Conservation (phyloP, 805 yeast species). For the Saccharomyces jurei region DNA sequence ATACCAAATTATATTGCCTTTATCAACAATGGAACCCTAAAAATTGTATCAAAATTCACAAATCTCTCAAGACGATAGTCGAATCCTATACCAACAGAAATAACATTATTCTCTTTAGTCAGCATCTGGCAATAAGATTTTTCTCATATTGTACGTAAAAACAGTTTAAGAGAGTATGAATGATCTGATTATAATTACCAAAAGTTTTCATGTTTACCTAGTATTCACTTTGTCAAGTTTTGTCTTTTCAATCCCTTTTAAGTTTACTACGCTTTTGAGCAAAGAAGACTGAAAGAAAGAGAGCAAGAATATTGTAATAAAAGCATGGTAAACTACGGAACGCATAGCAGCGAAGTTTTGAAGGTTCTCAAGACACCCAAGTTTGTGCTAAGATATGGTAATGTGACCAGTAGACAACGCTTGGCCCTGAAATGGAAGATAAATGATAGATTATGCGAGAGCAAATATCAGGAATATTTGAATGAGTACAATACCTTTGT, state of each 20-base stretch:
- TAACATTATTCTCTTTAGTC: no score
- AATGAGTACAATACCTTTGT: background rate
- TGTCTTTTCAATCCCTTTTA: background rate
- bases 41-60: no score
- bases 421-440: background rate
- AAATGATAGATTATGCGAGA: background rate
- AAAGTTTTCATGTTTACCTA: background rate
- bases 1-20: no score
- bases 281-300: background rate
- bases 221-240: background rate
- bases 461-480: slow-evolving; percentile 1
- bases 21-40: no score
- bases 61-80: no score
- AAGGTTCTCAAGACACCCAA: slow-evolving; percentile 1
- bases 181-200: no score
- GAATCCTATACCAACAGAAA: no score
- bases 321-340: background rate
- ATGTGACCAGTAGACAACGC: background rate
- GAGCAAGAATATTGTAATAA: background rate
- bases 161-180: no score
- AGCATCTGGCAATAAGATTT: no score
- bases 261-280: background rate
- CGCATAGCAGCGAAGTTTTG: background rate
- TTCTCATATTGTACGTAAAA: background rate
- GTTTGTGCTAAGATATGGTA: background rate